Evolutionary conservation across 1,139 yeast species (phyloP), one percentile per base, ranked within the genome.

Genomic region (Sugiyamaella xylanicola): DNA sequence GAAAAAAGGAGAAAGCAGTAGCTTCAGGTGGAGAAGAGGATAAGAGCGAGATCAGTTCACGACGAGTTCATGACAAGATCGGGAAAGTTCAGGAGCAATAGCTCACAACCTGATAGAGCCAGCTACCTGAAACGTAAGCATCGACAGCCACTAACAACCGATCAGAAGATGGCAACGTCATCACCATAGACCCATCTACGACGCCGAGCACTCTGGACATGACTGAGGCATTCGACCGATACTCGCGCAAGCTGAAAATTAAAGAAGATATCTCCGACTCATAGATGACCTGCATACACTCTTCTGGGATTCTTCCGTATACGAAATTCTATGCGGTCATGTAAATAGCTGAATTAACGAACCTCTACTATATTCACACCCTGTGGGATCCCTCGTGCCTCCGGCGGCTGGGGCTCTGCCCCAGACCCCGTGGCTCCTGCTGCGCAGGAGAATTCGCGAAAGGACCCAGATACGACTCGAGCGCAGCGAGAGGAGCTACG

Each of bases 171-270:
- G 93, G 92, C 65, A 81, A 83, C 56, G 79, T 78, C 4, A 74
- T 90, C 74, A 79, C 79, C 55, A 82, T 84, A 4, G 88, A 90
- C 68, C 96, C 97, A 2, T 71, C 77, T 2, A 68, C 68, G 2
- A 72, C 81, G 67, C 59, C 61, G 13, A 48, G 61, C 27, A 65
- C 73, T 8, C 56, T 53, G n/a, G 76, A 72, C 53, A 63, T 73
- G 65, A 63, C 63, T n/a, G 69, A 68, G 53, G 57, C 64, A 5
- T 78, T 83, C 59, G 83, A 83, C 65, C 69, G 80, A 25, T 83
- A 83, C 63, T 82, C 86, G 37, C 76, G 86, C 65, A 76, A 78
- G 62, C 74, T 83, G 66, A 81, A 80, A 51, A 74, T 83, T 59
- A 71, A 81, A 62, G 85, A 82, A 29, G 69, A 67, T 37, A 66